phyloP scores from a whole-genome alignment of 1,139 yeast genomes.

The Arxiozyma slooffiae region DNA sequence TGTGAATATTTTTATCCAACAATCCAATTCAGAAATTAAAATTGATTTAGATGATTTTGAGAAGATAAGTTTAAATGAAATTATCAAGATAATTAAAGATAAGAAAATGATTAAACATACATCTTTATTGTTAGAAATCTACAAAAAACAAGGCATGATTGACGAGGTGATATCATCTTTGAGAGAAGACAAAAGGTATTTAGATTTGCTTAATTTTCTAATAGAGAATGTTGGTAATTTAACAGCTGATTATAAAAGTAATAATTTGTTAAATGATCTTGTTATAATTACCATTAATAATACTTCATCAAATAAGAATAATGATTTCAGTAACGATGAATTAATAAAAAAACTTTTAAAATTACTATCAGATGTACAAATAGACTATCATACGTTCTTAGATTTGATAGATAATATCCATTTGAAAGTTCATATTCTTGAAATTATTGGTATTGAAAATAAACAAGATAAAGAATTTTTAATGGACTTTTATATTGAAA shows the following conservation, averaged over 20 bases:
- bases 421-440: conserved; percentile 21
- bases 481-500: conserved; percentile 20
- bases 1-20: conserved; percentile 14
- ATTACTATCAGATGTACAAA: conserved; percentile 9
- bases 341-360: conserved; percentile 9
- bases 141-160: conserved; percentile 11
- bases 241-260: conserved; percentile 10
- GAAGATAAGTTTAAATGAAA: conserved; percentile 15
- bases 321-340: conserved; percentile 1
- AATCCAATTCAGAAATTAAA: conserved; percentile 1
- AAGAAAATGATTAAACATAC: conserved; percentile 4
- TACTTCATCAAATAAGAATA: not conserved
- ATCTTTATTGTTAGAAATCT: conserved; percentile 14
- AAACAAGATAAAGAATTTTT: conserved; percentile 20
- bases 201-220: conserved; percentile 10
- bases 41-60: conserved; percentile 16
- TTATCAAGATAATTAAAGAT: conserved; percentile 9
- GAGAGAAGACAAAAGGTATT: conserved; percentile 7
- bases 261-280: conserved; percentile 12
- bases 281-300: conserved; percentile 7
- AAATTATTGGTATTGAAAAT: conserved; percentile 18
- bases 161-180: conserved; percentile 12
- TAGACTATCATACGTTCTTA: conserved; percentile 14
- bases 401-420: conserved; percentile 9
- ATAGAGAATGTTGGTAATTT: conserved; percentile 10